phyloP scores from a whole-genome alignment of 2,329 filamentous ascomycete genomes.

The Fusarium napiforme region DNA sequence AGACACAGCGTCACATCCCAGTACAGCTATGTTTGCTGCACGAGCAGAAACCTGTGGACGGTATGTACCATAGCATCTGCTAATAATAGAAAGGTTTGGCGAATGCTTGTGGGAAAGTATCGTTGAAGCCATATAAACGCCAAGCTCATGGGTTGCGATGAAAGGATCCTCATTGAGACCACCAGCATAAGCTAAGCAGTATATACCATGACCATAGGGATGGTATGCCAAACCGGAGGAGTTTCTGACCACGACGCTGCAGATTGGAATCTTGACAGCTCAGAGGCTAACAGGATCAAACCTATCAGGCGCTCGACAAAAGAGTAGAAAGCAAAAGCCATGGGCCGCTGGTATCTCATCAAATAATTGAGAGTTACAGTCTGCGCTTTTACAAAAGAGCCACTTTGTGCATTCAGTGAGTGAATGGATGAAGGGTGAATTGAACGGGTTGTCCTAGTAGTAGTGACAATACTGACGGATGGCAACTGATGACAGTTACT shows the following conservation, averaged over 20 bases:
- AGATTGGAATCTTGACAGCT: background rate
- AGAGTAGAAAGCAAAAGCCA: background rate
- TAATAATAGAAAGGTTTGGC: background rate
- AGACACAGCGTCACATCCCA: background rate
- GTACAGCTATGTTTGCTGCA: background rate
- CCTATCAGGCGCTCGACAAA: accelerated
- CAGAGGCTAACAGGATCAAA: background rate
- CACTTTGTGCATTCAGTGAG: background rate
- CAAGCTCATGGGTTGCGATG: background rate
- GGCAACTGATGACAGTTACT: background rate
- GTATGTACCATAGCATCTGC: too few species aligned
- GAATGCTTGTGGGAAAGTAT: background rate
- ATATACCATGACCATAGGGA: accelerated
- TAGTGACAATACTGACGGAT: background rate
- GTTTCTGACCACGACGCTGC: accelerated
- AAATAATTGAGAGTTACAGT: background rate
- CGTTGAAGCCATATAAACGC: accelerated
- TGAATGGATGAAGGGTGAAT: background rate
- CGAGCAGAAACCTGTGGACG: too few species aligned
- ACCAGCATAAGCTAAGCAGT: background rate
- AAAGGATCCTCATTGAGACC: accelerated
- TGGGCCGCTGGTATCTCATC: background rate
- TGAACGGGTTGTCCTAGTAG: background rate
- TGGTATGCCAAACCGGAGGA: background rate
- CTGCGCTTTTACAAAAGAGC: background rate